A percentile compares a stretch with the other conserved stretches of the same genome.
Conservation (phyloP, 176 grass and related monocot genomes). For the Dactylis glomerata region DNA sequence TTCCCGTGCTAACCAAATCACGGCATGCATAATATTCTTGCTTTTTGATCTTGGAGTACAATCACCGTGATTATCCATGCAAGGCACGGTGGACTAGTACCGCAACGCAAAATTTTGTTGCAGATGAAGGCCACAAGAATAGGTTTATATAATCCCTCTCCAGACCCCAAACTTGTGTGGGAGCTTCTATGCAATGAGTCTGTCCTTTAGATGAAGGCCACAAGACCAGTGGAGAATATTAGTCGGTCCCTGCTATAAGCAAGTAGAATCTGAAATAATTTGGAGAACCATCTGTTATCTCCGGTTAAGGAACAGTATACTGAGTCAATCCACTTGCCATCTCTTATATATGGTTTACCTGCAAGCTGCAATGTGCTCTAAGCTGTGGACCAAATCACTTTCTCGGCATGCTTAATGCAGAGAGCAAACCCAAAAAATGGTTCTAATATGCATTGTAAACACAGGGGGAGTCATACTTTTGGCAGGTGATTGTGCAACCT, state of each 20-base stretch:
- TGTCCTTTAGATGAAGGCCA: background rate
- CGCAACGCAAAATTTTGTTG: background rate
- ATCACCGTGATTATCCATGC: background rate
- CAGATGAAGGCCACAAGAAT: background rate
- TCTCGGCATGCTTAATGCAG: background rate
- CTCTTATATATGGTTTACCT: no score
- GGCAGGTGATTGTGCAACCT: slow-evolving; percentile 67
- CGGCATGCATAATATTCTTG: background rate
- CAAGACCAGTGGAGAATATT: background rate
- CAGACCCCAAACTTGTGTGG: no score
- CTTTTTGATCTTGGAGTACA: slow-evolving; percentile 1
- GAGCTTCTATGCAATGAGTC: no score
- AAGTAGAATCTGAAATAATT: slow-evolving; percentile 19
- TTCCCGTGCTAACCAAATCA: background rate
- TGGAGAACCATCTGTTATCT: background rate
- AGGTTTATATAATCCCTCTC: no score
- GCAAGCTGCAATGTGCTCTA: background rate
- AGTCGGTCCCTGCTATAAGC: background rate
- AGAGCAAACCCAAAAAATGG: background rate
- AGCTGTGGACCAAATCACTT: background rate
- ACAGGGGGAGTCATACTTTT: slow-evolving; percentile 33
- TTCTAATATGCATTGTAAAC: background rate
- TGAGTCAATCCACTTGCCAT: background rate
- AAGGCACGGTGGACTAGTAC: background rate
- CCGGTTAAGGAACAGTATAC: background rate